These are phyloP conservation scores for Melanopsichium pennsylvanicum DNA, from an alignment of 1,284 basidiomycete genomes.

Conservation along the genomic window DNA sequence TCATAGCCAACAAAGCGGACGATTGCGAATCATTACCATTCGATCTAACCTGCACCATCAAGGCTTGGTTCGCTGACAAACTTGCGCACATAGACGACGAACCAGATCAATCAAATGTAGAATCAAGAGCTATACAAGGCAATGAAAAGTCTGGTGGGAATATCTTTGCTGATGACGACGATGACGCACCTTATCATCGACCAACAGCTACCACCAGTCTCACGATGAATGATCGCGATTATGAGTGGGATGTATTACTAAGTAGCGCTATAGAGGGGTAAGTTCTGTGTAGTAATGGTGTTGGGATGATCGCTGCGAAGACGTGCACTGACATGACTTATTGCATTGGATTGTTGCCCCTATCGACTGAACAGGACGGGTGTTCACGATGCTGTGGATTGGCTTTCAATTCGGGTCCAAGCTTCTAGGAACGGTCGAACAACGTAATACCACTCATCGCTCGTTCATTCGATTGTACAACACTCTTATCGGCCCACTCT, in stretches of 20 bases:
- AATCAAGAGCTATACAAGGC: background rate
- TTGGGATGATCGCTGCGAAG: too few species aligned
- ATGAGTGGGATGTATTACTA: conserved; percentile 41
- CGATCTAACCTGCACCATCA: conserved; percentile 16
- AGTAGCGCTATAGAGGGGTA: conserved; percentile 39
- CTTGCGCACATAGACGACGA: conserved; percentile 19
- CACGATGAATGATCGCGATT: conserved; percentile 12
- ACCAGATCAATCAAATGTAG: background rate
- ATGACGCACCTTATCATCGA: conserved; percentile 8
- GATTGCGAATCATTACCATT: conserved; percentile 19
- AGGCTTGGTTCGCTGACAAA: conserved; percentile 29
- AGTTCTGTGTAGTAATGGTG: too few species aligned
- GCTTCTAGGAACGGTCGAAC: conserved; percentile 3
- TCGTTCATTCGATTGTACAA: background rate
- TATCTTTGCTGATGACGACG: conserved; percentile 33
- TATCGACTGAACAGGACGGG: conserved; percentile 13
- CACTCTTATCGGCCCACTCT: too few species aligned
- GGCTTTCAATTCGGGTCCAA: conserved; percentile 32
- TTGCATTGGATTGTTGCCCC: too few species aligned
- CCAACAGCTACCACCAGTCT: conserved; percentile 10
- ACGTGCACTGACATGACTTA: too few species aligned
- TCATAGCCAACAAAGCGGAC: conserved; percentile 34
- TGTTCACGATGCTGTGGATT: conserved; percentile 31
- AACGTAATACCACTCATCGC: conserved; percentile 5
- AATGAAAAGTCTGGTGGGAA: background rate